Conservation (phyloP, 1,284 basidiomycete genomes). For the Tranzscheliella williamsii region DNA sequence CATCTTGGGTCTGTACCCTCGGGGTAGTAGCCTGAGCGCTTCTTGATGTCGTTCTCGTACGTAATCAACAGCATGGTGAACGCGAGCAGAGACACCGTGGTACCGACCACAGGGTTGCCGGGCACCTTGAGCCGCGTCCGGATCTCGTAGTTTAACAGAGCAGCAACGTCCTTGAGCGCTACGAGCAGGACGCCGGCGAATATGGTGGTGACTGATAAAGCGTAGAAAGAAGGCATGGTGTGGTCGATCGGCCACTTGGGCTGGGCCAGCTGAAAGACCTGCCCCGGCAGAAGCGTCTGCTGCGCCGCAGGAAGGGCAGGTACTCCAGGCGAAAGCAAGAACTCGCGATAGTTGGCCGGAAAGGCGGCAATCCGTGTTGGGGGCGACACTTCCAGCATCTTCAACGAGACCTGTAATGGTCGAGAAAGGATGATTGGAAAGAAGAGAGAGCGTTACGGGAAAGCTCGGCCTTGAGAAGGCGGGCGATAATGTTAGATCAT, state of each 20-base stretch:
- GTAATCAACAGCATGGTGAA: conserved; percentile 20
- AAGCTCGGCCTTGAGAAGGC: no score
- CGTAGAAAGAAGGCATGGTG: conserved; percentile 24
- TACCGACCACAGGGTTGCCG: conserved; percentile 13
- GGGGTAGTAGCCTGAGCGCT: conserved; percentile 19
- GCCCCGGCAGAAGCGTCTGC: conserved; percentile 17
- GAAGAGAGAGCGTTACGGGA: no score
- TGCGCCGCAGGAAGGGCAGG: conserved; percentile 13
- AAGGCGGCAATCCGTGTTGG: conserved; percentile 22
- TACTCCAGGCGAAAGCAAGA: conserved; percentile 10
- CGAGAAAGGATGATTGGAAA: no score
- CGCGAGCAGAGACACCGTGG: conserved; percentile 16
- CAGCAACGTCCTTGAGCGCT: conserved; percentile 24
- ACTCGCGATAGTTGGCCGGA: conserved; percentile 29
- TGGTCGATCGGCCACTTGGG: conserved; percentile 20
- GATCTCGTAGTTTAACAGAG: conserved; percentile 22
- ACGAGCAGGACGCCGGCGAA: conserved; percentile 20
- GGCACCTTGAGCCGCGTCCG: conserved; percentile 9
- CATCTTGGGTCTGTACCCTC: conserved; percentile 19
- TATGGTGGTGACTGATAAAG: conserved; percentile 14
- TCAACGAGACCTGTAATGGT: no score
- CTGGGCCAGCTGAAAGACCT: conserved; percentile 31
- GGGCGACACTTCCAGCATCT: conserved; percentile 24
- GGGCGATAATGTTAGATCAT: no score
- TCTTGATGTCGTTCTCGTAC: conserved; percentile 35